A percentile compares a stretch with the other conserved stretches of the same genome.
phyloP scores from a whole-genome alignment of 2,329 filamentous ascomycete genomes.

The Volutella citrinella region DNA sequence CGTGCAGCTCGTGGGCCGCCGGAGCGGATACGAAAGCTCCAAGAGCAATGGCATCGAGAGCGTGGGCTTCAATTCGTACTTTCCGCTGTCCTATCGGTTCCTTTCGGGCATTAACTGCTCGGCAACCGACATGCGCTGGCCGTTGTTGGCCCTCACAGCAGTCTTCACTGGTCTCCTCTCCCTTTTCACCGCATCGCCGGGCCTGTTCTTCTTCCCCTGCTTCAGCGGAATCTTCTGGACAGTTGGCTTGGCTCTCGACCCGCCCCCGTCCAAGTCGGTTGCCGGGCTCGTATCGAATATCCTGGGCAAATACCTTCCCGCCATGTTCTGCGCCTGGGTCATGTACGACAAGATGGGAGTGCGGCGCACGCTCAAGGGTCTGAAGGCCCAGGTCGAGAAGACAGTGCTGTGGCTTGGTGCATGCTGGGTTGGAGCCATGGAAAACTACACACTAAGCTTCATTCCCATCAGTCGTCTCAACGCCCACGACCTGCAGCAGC shows the following conservation, averaged over 20 bases:
- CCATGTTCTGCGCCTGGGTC: conserved; percentile 82
- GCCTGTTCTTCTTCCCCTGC: conserved; percentile 78
- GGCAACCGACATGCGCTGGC: conserved; percentile 79
- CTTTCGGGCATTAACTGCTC: conserved; percentile 61
- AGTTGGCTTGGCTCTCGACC: conserved; percentile 84
- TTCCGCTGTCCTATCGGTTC: conserved; percentile 84
- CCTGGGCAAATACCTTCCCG: conserved; percentile 79
- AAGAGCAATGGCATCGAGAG: conserved; percentile 73
- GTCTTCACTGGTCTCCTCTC: conserved; percentile 76
- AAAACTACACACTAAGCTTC: conserved; percentile 92
- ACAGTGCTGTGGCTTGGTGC: conserved; percentile 85
- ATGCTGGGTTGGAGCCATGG: conserved; percentile 86
- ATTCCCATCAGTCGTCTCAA: conserved; percentile 94
- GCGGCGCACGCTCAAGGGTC: conserved; percentile 63
- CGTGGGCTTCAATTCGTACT: conserved; percentile 79
- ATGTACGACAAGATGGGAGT: conserved; percentile 83
- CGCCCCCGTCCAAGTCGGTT: conserved; percentile 66
- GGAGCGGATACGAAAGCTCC: conserved; percentile 60
- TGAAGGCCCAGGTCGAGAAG: conserved; percentile 86
- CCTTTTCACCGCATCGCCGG: conserved; percentile 75
- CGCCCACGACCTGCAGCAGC: conserved; percentile 79
- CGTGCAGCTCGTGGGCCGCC: conserved; percentile 68
- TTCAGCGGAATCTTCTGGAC: conserved; percentile 87
- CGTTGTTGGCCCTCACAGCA: conserved; percentile 75
- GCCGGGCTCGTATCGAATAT: conserved; percentile 73